phyloP scores from a whole-genome alignment of 805 yeast genomes.

The Diddensiella santjacobensis region DNA sequence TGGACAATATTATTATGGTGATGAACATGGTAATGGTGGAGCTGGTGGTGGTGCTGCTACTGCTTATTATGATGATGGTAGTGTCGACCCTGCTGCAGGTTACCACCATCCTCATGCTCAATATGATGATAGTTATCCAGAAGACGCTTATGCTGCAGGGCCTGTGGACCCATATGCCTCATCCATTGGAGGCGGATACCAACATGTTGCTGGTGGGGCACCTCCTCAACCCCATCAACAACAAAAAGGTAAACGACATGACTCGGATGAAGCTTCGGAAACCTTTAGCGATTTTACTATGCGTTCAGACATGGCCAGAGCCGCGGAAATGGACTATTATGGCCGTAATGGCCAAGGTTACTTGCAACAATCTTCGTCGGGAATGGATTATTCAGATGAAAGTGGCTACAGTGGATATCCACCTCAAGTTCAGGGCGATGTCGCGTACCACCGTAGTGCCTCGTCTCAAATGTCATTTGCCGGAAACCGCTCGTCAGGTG shows the following conservation, averaged over 20 bases:
- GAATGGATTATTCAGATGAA: constrained; percentile 26
- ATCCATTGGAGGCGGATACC: constrained; percentile 34
- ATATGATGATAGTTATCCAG: constrained; percentile 35
- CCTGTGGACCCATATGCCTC: constrained; percentile 45
- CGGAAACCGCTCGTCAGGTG: constrained; percentile 83
- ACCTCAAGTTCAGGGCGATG: neutral
- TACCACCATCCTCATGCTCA: constrained; percentile 36
- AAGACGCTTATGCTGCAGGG: constrained; percentile 41
- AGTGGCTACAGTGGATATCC: constrained; percentile 24
- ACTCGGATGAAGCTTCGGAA: constrained; percentile 37
- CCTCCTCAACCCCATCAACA: constrained; percentile 8
- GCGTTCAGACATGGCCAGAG: constrained; percentile 39
- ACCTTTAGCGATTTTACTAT: constrained; percentile 42
- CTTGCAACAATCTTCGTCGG: constrained; percentile 20
- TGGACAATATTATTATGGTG: constrained; percentile 30
- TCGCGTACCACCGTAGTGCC: constrained; percentile 26
- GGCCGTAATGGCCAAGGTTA: constrained; percentile 32
- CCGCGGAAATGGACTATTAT: constrained; percentile 37
- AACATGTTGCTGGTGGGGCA: constrained; percentile 24
- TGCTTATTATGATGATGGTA: constrained; percentile 42
- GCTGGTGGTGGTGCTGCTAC: constrained; percentile 24
- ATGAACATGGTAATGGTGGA: constrained; percentile 24
- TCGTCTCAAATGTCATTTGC: constrained; percentile 69
- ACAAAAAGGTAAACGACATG: constrained; percentile 11
- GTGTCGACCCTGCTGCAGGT: constrained; percentile 26